Base-by-base conservation (phyloP, 805 yeast species). In the Lipomyces yamadae region DNA sequence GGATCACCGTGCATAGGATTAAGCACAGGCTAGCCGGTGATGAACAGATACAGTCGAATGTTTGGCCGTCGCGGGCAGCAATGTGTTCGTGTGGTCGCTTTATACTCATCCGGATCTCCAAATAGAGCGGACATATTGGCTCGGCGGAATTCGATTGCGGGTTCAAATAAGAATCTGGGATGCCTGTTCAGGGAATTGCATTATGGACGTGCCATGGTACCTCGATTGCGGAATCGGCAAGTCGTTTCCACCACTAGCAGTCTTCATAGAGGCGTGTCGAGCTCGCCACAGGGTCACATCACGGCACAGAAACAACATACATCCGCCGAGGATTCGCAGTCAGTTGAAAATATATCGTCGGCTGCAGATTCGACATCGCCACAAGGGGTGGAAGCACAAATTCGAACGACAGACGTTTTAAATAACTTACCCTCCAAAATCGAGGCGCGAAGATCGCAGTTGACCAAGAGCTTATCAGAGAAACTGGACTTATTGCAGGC, bases 401-500 rank as follows among this genome's bases (percentile, higher is more conserved):
- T 18, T 34, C 50, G 45, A 33, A 33, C 64, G 33, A 58, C 55
- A 8, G 55, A 50, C 30, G 18, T 33, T n/a, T 35, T 68, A 42
- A 50, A 37, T 53, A 62, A 70, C 45, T 68, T 75, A 56, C 78
- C 78, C 4, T 74, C 77, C 2, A 73, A 72, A 34, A 13, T 64
- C 32, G 78, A 76, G 18, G 71, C 74, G 11, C 66, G 71, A 29
- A 65, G 77, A 55, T 70, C 75, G 2, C 68, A 72, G 32, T 7
- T 72, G 15, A 61, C 76, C 32, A 72, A 72, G 57, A 69, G 72
- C 72, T n/a, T 78, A 55, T 63, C 72, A n/a, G 58, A 59, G 24
- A 71, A 69, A 56, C 67, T 79, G 74, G 79, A 78, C 56, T 63
- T 68, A 55, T 58, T 78, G 18, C 82, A 81, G 69, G 64, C 74